A percentile compares a stretch with the other conserved stretches of the same genome.
Evolutionary conservation across 345 rosid genomes (phyloP).

Genomic region (Ceriops tagal): DNA sequence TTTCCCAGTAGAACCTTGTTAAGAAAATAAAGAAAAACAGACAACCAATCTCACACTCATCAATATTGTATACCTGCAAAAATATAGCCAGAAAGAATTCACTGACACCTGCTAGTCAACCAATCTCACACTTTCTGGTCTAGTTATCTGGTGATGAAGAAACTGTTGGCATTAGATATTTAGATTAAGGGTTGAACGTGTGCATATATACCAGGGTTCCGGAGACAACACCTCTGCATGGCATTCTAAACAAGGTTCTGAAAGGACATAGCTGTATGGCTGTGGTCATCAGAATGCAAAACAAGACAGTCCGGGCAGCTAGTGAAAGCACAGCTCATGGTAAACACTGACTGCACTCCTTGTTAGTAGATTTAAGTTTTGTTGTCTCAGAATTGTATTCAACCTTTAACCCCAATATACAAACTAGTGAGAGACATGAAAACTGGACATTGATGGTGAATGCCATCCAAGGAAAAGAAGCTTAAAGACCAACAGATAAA

Average conservation of each 20-base stretch:
- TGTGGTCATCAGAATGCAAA: constrained; percentile 84
- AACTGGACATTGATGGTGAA: constrained; percentile 56
- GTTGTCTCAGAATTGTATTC: not conserved
- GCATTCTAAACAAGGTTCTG: constrained; percentile 89
- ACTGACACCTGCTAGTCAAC: no score
- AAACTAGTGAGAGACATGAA: constrained; percentile 41
- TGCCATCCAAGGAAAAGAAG: constrained; percentile 42
- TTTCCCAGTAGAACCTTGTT: no score
- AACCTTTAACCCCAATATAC: not conserved
- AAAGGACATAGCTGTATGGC: constrained; percentile 21
- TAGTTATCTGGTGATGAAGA: not conserved
- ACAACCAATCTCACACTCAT: not conserved
- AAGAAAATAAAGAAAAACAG: no score
- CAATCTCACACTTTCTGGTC: not conserved
- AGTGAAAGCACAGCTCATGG: constrained; percentile 17
- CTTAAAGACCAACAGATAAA: constrained; percentile 49
- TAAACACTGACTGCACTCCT: not conserved
- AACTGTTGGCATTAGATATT: no score
- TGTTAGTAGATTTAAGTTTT: not conserved
- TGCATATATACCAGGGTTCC: no score
- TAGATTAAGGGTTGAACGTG: not conserved
- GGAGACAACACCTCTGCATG: constrained; percentile 78
- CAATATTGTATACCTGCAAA: not conserved
- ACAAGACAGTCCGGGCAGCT: constrained; percentile 13
- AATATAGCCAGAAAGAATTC: no score